Evolutionary conservation across 768 basidiomycete species (phyloP).

Genomic region (Rhizopogon roseolus): DNA sequence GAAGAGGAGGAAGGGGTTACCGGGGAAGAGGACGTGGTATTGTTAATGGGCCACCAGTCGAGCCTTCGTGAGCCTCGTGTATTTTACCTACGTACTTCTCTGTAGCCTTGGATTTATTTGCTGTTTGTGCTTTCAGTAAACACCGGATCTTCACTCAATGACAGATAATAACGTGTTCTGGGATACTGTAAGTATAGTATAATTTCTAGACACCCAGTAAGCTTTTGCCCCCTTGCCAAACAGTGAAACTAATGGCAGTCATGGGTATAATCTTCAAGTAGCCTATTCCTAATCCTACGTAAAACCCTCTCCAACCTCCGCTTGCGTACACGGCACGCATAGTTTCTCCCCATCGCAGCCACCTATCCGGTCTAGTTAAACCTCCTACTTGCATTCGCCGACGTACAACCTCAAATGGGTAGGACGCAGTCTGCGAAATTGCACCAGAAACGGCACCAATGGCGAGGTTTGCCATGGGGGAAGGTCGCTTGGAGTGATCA

Average conservation of each 20-base stretch:
- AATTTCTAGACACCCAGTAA: slow-evolving; percentile 22
- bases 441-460: slow-evolving; percentile 87
- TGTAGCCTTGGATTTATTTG: not conserved
- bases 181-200: slow-evolving; percentile 1
- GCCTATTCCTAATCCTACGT: slow-evolving; percentile 85
- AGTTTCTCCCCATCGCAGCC: slow-evolving; percentile 80
- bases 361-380: slow-evolving; percentile 67
- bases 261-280: slow-evolving; percentile 94
- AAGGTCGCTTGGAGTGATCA: slow-evolving; percentile 33
- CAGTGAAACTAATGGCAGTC: slow-evolving; percentile 88
- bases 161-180: not conserved
- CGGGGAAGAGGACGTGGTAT: slow-evolving; percentile 29
- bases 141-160: not conserved
- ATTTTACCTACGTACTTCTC: not conserved
- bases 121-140: not conserved
- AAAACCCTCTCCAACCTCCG: slow-evolving; percentile 86
- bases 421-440: slow-evolving; percentile 83
- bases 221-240: slow-evolving; percentile 62
- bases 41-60: slow-evolving; percentile 2
- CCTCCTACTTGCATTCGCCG: slow-evolving; percentile 96
- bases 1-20: slow-evolving; percentile 26
- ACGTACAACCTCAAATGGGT: slow-evolving; percentile 92
- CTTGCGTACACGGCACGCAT: slow-evolving; percentile 57
- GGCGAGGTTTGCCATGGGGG: slow-evolving; percentile 60
- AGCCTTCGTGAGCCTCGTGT: slow-evolving; percentile 7